A percentile compares a stretch with the other conserved stretches of the same genome.
These are phyloP conservation scores for Sordariomycetes sp. DNA, from an alignment of 2,329 filamentous ascomycete species.

Conservation along the genomic window DNA sequence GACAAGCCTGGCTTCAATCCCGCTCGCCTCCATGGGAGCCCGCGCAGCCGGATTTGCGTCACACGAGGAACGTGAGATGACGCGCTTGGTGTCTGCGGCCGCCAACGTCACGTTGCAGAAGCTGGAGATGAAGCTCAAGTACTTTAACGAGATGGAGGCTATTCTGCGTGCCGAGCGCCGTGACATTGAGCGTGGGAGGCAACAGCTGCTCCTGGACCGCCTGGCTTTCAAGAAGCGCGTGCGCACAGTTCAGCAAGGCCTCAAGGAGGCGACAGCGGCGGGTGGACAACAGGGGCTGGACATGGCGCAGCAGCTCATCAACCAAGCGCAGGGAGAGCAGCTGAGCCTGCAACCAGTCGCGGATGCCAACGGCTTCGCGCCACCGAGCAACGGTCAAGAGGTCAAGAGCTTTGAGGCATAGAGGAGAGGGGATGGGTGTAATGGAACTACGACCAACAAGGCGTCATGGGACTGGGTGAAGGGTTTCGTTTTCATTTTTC, in stretches of 20 bases:
- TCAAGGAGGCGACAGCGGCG: constrained; percentile 44
- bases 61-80: constrained; percentile 95
- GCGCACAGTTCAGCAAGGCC: constrained; percentile 67
- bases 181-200: constrained; percentile 83
- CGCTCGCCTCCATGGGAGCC: constrained; percentile 77
- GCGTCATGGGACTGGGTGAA: background rate
- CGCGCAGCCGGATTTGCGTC: constrained; percentile 83
- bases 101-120: constrained; percentile 95
- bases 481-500: constrained; percentile 1
- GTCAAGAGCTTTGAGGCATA: constrained; percentile 51
- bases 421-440: background rate
- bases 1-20: constrained; percentile 60
- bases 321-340: constrained; percentile 40
- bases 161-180: constrained; percentile 85
- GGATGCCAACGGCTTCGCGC: constrained; percentile 24
- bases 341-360: constrained; percentile 42
- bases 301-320: no score
- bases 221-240: constrained; percentile 84
- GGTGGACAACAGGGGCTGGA: constrained; percentile 41
- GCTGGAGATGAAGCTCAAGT: constrained; percentile 87
- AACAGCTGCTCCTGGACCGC: constrained; percentile 89
- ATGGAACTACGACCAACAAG: background rate
- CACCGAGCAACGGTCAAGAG: constrained; percentile 43
- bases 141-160: constrained; percentile 93
- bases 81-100: constrained; percentile 80